These are phyloP conservation scores for Cupressus sempervirens DNA, from an alignment of 75 land plant species.

Conservation along the genomic window DNA sequence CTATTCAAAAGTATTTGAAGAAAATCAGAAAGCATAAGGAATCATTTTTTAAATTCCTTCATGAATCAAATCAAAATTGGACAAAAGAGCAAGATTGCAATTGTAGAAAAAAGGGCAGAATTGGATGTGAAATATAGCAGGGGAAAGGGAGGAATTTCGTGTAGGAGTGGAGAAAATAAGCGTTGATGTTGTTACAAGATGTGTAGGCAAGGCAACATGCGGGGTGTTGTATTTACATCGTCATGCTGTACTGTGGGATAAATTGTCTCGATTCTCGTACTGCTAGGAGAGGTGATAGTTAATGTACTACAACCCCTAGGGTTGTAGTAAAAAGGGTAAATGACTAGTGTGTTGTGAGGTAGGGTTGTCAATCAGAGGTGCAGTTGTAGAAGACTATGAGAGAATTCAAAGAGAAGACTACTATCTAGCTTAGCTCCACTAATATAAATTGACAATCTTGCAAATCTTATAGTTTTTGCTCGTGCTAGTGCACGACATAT, in stretches of 20 bases:
- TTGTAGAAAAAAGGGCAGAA: constrained; percentile 5
- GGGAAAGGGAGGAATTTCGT: background rate
- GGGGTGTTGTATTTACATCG: constrained; percentile 1
- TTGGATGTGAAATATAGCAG: background rate
- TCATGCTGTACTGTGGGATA: background rate
- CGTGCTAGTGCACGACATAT: too few relatives aligned
- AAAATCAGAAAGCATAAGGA: background rate
- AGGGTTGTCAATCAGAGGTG: constrained; percentile 7
- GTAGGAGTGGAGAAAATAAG: background rate
- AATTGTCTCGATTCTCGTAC: too few relatives aligned
- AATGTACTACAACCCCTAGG: too few relatives aligned
- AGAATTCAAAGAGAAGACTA: background rate
- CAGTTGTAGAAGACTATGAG: background rate
- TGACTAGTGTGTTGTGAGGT: background rate
- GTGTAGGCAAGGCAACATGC: too few relatives aligned
- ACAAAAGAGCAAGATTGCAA: background rate
- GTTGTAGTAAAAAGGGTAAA: background rate
- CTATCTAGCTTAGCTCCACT: background rate
- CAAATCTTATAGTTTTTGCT: too few relatives aligned
- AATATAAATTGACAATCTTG: too few relatives aligned
- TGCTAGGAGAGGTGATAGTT: background rate
- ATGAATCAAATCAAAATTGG: background rate
- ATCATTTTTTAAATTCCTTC: background rate
- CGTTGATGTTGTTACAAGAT: too few relatives aligned
- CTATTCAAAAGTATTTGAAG: background rate